phyloP scores from a whole-genome alignment of 1,139 yeast genomes.

The Suhomyces coccinellae region DNA sequence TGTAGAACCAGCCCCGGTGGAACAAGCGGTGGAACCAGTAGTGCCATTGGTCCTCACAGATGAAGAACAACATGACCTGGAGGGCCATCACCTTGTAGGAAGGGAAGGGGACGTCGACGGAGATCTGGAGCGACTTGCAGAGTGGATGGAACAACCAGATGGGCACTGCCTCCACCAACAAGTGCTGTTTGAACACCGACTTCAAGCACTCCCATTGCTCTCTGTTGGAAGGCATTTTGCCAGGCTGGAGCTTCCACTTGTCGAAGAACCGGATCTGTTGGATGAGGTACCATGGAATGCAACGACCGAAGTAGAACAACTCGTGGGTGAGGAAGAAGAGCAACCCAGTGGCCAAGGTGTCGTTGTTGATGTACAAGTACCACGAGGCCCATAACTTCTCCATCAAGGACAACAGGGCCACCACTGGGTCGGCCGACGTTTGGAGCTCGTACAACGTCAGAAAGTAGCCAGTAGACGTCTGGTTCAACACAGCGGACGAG shows the following conservation, averaged over 20 bases:
- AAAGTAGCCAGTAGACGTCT: constrained; percentile 3
- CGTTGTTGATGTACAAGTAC: constrained; percentile 73
- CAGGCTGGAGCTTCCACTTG: constrained; percentile 78
- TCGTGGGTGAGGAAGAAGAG: constrained; percentile 76
- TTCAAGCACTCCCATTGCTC: constrained; percentile 94
- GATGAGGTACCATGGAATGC: constrained; percentile 80
- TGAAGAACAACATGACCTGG: constrained; percentile 75
- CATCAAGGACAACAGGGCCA: constrained; percentile 27
- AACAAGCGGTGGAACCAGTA: constrained; percentile 90
- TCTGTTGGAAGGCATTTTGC: constrained; percentile 68
- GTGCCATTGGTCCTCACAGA: constrained; percentile 93
- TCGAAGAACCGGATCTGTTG: constrained; percentile 76
- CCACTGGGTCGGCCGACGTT: constrained; percentile 3
- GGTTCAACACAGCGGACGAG: constrained; percentile 1
- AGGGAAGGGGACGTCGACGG: constrained; percentile 84
- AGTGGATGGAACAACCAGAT: constrained; percentile 95
- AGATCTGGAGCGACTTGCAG: constrained; percentile 73
- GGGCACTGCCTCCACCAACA: constrained; percentile 89
- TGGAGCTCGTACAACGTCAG: constrained; percentile 5
- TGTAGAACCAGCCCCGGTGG: constrained; percentile 84
- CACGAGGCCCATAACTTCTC: constrained; percentile 80
- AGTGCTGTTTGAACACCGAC: constrained; percentile 79
- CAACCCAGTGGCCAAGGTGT: constrained; percentile 79
- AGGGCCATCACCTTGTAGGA: constrained; percentile 50
- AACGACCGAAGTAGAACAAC: constrained; percentile 77